These are phyloP conservation scores for Ascochyta pisi DNA, from an alignment of 2,329 filamentous ascomycete genomes.

Conservation along the genomic window DNA sequence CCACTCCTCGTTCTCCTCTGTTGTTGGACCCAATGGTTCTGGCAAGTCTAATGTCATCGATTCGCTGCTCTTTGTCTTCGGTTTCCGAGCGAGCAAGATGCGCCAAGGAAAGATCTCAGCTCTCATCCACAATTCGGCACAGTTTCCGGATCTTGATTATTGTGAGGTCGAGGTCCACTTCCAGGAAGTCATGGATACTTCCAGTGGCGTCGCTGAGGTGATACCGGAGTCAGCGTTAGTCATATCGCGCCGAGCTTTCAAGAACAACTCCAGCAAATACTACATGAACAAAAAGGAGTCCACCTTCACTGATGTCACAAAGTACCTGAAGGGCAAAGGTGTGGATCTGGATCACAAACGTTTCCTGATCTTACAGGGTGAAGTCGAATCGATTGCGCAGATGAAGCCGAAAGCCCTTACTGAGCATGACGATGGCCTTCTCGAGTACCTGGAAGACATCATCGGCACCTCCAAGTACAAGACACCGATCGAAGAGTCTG, in stretches of 20 bases:
- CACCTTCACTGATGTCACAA: slow-evolving; percentile 90
- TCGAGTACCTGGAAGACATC: slow-evolving; percentile 98
- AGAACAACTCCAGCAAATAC: slow-evolving; percentile 98
- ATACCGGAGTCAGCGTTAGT: slow-evolving; percentile 85
- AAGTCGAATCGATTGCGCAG: slow-evolving; percentile 97
- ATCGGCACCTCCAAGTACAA: slow-evolving; percentile 99
- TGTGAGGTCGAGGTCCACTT: slow-evolving; percentile 98
- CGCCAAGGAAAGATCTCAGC: slow-evolving; percentile 97
- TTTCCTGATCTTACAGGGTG: slow-evolving; percentile 95
- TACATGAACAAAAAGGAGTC: slow-evolving; percentile 92
- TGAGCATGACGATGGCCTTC: slow-evolving; percentile 93
- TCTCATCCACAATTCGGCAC: slow-evolving; percentile 94
- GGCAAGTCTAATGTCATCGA: slow-evolving; percentile 99
- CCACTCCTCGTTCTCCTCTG: slow-evolving; percentile 95
- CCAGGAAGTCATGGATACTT: slow-evolving; percentile 89
- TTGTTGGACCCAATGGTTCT: slow-evolving; percentile 96
- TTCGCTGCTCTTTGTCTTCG: slow-evolving; percentile 97
- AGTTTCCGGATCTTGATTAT: slow-evolving; percentile 81
- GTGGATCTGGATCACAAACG: slow-evolving; percentile 98
- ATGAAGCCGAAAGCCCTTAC: slow-evolving; percentile 97
- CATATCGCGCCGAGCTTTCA: slow-evolving; percentile 92
- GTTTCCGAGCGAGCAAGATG: slow-evolving; percentile 99
- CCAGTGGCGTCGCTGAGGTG: slow-evolving; percentile 74
- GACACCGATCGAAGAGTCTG: slow-evolving; percentile 92
- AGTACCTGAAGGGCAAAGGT: slow-evolving; percentile 82